Base-by-base conservation (phyloP, 179 eudicot genomes). In the Spinacia oleracea region DNA sequence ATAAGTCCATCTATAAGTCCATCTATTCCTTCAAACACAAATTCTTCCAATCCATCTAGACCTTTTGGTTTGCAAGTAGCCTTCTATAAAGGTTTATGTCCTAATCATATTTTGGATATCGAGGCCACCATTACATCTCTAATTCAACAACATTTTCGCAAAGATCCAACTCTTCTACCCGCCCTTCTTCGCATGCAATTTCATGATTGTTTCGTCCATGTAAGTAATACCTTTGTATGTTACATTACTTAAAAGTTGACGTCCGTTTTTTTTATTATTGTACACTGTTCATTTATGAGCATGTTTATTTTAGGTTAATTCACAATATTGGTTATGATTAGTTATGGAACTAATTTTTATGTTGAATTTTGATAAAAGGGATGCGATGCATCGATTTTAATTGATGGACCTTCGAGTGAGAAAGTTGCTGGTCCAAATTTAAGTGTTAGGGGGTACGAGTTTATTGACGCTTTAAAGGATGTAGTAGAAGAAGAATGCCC, bases 361-460 rank as follows among this genome's bases (percentile, higher is more conserved):
- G 1, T 14, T 1, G 1, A 43, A 66, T 35, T 15, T 38, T 9
- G 11, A 45, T 45, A 45, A 27, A 35, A 80, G 82, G 82, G 94
- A 25, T 89, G 90, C 42, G 90, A 90, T 35, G 94, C 83, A 56
- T 90, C 94, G 2, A 89, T 90, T 60, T 85, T 90, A 43, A 77
- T 90, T 8, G 79, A 82, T 20, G 92, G 90, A 29, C n/a, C 85
- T 20, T 29, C 56, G 10, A 82, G 87, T 0, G 91, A 89, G 78
- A 87, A 82, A 76, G 86, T 70, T 0, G 85, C 90, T 0, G 70
- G 56, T 0, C 85, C 91, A 0, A 90, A 90, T 20, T 80, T 71
- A 23, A 73, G 73, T 68, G 75, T 85, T 29, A 86, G 90, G 58
- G 90, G 89, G 2, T 85, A 53, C 27, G 87, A 87, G 29, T 85